phyloP scores from a whole-genome alignment of 2,329 filamentous ascomycete species.

The Nemania abortiva region DNA sequence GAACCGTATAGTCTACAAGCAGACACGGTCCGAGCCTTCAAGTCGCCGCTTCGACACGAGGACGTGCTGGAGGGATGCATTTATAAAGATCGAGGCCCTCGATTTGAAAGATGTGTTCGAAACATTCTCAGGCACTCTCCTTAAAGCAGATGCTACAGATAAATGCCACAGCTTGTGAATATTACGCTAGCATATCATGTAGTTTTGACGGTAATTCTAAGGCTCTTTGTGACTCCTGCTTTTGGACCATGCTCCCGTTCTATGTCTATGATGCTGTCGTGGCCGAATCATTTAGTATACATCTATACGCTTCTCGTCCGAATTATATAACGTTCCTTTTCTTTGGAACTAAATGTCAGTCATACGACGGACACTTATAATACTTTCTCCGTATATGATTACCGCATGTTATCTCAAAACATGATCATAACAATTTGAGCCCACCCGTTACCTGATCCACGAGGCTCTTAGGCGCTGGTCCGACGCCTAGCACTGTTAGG shows the following conservation, averaged over 20 bases:
- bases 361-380: not conserved
- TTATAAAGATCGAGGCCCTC: not conserved
- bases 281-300: not conserved
- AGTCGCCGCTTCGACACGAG: not conserved
- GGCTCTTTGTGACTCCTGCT: not conserved
- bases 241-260: conserved; percentile 20
- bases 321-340: not conserved
- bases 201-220: not conserved
- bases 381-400: not conserved
- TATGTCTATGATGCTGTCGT: conserved; percentile 19
- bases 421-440: conserved; percentile 49
- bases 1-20: not conserved
- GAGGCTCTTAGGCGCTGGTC: conserved; percentile 83
- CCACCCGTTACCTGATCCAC: conserved; percentile 77
- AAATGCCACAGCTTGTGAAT: not conserved
- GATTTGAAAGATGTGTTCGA: not conserved
- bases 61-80: not conserved
- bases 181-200: not conserved
- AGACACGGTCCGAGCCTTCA: not conserved
- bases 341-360: not conserved
- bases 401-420: not conserved
- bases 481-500: conserved; percentile 88
- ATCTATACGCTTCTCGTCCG: not conserved
- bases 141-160: not conserved
- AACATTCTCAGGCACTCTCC: not conserved